Conservation (phyloP, 306 rosid species). For the Oemleria cerasiformis region DNA sequence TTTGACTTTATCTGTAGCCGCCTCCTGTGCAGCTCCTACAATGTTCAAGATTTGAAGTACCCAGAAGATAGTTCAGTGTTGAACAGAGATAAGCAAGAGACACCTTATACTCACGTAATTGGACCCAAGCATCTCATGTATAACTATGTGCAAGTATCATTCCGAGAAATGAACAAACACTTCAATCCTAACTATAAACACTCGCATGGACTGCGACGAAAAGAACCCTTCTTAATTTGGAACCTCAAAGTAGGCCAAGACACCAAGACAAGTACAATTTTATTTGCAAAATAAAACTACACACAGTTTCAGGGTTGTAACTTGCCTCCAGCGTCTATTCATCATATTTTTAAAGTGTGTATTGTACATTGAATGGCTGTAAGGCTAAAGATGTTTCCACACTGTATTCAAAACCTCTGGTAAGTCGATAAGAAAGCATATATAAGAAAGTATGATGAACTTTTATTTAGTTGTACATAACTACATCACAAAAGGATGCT, state of each 20-base stretch:
- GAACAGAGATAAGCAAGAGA: neutral
- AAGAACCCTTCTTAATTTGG: too few species aligned
- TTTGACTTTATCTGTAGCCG: conserved; percentile 68
- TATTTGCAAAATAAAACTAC: too few species aligned
- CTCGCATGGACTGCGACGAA: neutral
- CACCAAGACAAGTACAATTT: too few species aligned
- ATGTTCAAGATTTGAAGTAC: neutral
- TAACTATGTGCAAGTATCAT: neutral
- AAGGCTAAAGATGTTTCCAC: neutral
- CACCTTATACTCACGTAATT: too few species aligned
- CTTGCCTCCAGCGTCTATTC: neutral
- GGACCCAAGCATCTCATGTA: neutral
- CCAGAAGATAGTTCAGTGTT: neutral
- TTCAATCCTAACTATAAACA: neutral
- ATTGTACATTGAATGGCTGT: neutral
- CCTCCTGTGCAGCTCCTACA: conserved; percentile 67
- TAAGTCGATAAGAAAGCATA: neutral
- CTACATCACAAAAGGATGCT: too few species aligned
- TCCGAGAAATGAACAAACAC: neutral
- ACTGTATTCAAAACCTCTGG: neutral
- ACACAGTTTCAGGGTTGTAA: neutral
- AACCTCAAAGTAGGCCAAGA: neutral
- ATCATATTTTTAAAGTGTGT: neutral
- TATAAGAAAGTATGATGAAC: neutral
- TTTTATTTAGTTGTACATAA: neutral